Conservation (phyloP, 257 asterid species). For the Capsicum chinense region DNA sequence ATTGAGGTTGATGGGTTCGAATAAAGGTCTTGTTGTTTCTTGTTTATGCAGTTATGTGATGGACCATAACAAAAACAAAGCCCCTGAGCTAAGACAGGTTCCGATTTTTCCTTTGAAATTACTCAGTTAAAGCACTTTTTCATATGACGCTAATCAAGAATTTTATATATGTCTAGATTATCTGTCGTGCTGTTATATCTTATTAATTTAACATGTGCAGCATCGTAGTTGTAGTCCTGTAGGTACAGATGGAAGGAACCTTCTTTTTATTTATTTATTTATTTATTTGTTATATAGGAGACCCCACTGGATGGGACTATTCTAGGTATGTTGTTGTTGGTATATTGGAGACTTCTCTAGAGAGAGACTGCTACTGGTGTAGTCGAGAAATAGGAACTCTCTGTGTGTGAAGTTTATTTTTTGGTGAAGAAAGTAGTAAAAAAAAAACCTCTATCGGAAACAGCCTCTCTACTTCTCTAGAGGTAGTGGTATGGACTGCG, state of each 20-base stretch:
- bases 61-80: slow-evolving; percentile 86
- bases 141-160: background rate
- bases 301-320: too few species aligned
- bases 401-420: background rate
- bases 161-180: background rate
- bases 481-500: too few species aligned
- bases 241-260: background rate
- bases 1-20: slow-evolving; percentile 6
- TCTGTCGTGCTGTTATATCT: background rate
- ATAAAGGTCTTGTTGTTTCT: slow-evolving; percentile 25
- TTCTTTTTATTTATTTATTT: background rate
- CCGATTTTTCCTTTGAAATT: slow-evolving; percentile 20
- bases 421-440: background rate
- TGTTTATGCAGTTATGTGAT: slow-evolving; percentile 73
- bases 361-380: background rate
- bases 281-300: too few species aligned
- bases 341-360: background rate
- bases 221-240: background rate
- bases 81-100: slow-evolving; percentile 93
- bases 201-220: background rate
- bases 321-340: background rate
- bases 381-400: background rate
- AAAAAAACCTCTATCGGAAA: background rate
- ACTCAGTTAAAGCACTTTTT: background rate
- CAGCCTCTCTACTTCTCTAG: too few species aligned